Evolutionary conservation across 148 eudicot genomes (phyloP).

Genomic region (Camellia sinensis): DNA sequence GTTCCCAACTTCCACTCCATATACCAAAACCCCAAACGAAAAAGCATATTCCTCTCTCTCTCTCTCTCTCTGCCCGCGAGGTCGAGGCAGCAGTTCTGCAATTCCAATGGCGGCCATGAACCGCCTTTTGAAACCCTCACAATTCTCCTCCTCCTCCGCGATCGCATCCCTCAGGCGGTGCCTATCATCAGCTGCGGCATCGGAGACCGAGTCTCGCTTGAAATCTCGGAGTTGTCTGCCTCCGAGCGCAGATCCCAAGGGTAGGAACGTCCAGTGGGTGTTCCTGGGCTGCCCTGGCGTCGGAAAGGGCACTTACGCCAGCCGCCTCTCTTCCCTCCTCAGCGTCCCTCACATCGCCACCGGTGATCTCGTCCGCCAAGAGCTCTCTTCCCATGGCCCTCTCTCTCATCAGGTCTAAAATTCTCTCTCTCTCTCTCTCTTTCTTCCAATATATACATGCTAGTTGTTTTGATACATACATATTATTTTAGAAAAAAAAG

Average conservation of each 20-base stretch:
- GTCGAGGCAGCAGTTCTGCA: background rate
- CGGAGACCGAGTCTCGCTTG: background rate
- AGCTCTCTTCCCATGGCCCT: slow-evolving; percentile 59
- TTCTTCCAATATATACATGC: too few species aligned
- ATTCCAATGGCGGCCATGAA: slow-evolving; percentile 43
- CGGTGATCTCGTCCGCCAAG: slow-evolving; percentile 80
- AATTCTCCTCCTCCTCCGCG: slow-evolving; percentile 19
- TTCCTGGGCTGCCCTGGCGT: slow-evolving; percentile 82
- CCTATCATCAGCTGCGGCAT: slow-evolving; percentile 34
- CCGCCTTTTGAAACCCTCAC: slow-evolving; percentile 36
- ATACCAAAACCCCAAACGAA: too few species aligned
- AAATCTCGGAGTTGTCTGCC: slow-evolving; percentile 16
- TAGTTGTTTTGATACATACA: too few species aligned
- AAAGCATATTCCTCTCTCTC: too few species aligned
- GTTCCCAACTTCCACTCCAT: too few species aligned
- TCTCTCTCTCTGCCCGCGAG: background rate
- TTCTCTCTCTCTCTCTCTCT: background rate
- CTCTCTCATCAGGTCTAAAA: slow-evolving; percentile 52
- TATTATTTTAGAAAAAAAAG: too few species aligned
- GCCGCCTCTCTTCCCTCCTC: slow-evolving; percentile 60
- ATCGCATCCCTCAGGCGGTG: slow-evolving; percentile 21
- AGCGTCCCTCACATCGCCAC: slow-evolving; percentile 88
- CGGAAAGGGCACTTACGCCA: slow-evolving; percentile 80
- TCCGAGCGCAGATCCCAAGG: slow-evolving; percentile 30
- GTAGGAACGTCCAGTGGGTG: slow-evolving; percentile 64